Evolutionary conservation across 1,284 basidiomycete genomes (phyloP).

Genomic region (Papiliotrema fonsecae): DNA sequence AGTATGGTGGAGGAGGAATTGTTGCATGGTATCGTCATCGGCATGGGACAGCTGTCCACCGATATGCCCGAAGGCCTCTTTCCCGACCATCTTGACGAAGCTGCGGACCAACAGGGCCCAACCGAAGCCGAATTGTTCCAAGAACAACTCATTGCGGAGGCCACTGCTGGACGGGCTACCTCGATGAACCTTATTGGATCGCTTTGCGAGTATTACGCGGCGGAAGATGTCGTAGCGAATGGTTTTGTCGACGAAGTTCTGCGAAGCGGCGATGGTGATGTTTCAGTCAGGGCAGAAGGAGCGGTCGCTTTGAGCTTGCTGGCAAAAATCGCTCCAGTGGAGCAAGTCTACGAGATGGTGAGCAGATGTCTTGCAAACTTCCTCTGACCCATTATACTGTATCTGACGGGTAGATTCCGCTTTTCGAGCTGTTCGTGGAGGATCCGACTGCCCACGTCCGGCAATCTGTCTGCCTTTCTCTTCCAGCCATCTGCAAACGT

Average conservation of each 20-base stretch:
- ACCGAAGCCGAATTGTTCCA: constrained; percentile 31
- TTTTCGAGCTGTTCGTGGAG: constrained; percentile 65
- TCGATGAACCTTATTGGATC: constrained; percentile 87
- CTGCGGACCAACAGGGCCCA: neutral
- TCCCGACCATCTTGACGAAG: constrained; percentile 17
- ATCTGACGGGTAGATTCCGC: constrained; percentile 58
- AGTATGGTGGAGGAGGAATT: constrained; percentile 71
- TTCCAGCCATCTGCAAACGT: constrained; percentile 72
- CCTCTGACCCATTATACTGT: constrained; percentile 7
- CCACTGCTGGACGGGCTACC: constrained; percentile 77
- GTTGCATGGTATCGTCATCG: constrained; percentile 75
- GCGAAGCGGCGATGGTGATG: constrained; percentile 67
- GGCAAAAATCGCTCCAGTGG: constrained; percentile 73
- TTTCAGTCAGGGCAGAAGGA: constrained; percentile 83
- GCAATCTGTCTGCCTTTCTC: constrained; percentile 79
- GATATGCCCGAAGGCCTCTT: constrained; percentile 42
- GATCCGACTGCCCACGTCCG: constrained; percentile 81
- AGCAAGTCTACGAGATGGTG: constrained; percentile 65
- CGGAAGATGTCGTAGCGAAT: constrained; percentile 58
- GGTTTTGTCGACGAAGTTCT: constrained; percentile 77
- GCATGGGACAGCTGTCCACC: constrained; percentile 72
- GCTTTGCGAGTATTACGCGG: constrained; percentile 54
- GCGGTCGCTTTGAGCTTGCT: constrained; percentile 83
- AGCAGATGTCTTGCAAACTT: too few relatives aligned
- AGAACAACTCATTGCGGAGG: constrained; percentile 56